phyloP scores from a whole-genome alignment of 257 asterid species.

The Henckelia pumila region DNA sequence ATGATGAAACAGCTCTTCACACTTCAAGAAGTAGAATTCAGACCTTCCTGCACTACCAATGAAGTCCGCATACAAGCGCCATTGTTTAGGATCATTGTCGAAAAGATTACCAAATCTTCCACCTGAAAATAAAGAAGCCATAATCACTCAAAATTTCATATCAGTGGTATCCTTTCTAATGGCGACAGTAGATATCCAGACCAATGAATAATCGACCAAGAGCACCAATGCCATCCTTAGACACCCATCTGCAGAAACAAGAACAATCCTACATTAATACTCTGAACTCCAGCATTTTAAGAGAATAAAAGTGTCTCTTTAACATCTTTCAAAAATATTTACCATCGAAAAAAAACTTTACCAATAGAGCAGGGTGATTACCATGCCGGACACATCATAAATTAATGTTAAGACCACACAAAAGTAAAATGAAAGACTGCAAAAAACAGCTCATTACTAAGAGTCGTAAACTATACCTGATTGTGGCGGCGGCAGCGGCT shows the following conservation, averaged over 20 bases:
- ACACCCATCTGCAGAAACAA: constrained; percentile 75
- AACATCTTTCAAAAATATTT: constrained; percentile 17
- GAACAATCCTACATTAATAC: constrained; percentile 18
- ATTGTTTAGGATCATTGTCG: constrained; percentile 94
- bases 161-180: constrained; percentile 16
- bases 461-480: constrained; percentile 52
- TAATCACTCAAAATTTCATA: constrained; percentile 23
- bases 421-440: constrained; percentile 9
- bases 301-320: constrained; percentile 8
- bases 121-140: constrained; percentile 49
- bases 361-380: background rate
- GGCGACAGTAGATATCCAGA: constrained; percentile 36
- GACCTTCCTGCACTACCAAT: constrained; percentile 96
- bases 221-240: constrained; percentile 98
- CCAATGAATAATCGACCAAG: constrained; percentile 91
- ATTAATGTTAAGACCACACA: background rate
- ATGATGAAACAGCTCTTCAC: constrained; percentile 10
- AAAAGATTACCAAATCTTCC: constrained; percentile 95
- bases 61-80: constrained; percentile 98
- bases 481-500: constrained; percentile 95
- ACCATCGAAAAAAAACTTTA: background rate
- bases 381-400: background rate
- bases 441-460: constrained; percentile 11
- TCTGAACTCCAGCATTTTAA: constrained; percentile 14
- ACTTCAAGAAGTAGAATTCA: constrained; percentile 10